phyloP scores from a whole-genome alignment of 1,284 basidiomycete species.

The Hortiboletus rubellus region DNA sequence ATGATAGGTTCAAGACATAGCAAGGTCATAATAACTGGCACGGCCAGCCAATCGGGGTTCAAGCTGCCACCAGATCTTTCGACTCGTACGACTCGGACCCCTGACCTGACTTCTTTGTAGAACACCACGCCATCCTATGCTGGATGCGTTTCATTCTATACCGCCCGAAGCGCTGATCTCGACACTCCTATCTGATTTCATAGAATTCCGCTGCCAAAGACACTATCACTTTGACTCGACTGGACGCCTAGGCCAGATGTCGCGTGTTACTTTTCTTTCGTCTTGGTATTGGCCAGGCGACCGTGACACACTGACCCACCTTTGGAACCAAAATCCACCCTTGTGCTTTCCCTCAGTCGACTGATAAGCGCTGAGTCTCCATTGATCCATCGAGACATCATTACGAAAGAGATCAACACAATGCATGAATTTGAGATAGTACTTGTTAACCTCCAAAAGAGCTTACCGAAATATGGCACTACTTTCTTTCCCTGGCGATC shows the following conservation, averaged over 20 bases:
- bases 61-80: neutral
- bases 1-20: constrained; percentile 12
- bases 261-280: neutral
- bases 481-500: constrained; percentile 3
- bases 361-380: neutral
- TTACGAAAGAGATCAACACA: neutral
- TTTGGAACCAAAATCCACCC: neutral
- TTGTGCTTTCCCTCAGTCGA: neutral
- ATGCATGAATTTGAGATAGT: neutral
- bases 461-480: neutral
- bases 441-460: constrained; percentile 15
- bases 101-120: constrained; percentile 1
- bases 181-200: constrained; percentile 9
- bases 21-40: constrained; percentile 3
- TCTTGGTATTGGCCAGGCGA: neutral
- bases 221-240: neutral
- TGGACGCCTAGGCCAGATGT: no score
- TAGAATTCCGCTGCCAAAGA: neutral
- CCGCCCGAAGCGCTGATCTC: constrained; percentile 6
- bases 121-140: constrained; percentile 19
- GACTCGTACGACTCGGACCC: constrained; percentile 17
- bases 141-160: constrained; percentile 1
- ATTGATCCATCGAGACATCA: neutral
- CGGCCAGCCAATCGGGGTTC: constrained; percentile 3
- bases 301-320: neutral